Evolutionary conservation across 805 yeast genomes (phyloP), one percentile per base, ranked within the genome.

Genomic region (Saturnispora gosingensis): DNA sequence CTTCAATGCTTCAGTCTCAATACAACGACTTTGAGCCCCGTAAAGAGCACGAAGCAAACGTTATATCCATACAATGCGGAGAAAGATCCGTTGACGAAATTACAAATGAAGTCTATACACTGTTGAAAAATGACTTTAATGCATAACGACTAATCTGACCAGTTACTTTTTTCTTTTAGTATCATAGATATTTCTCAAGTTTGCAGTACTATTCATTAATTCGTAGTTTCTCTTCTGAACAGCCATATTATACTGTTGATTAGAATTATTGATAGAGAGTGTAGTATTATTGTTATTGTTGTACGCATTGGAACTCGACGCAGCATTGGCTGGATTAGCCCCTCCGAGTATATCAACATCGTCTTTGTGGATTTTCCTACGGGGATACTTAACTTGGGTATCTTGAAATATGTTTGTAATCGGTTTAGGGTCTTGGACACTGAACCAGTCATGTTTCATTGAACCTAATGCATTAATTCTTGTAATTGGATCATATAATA

Each of bases 301-400:
- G 34, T 20, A 10, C 13, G 63, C 46, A 43, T 40, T 50, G 30
- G 67, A 48, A 11, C 52, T 53, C 13, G 24, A 18, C 24, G 9
- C 15, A 8, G 20, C 22, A 18, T 38, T 38, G 3, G 20, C 22
- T 18, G 42, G 24, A 18, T 18, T 38, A 24, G 16, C 22, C 15
- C 58, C 62, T 67, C 72, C 56, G 18, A 69, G 52, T 44, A 88
- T 88, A 66, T 89, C 96, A 58, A 81, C 82, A 64, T 89, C 96
- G 60, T 87, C 95, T 20, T 87, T 83, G 59, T 88, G 87, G 30
- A 91, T 88, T 59, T 96, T 77, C 57, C 99, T 74, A 32, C 81
- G 77, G 2, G 99, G 98, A 63, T 93, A 93, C 57, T 79, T 82
- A 61, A 81, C 74, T 38, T 73, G 76, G 53, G 83, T 76, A 1